phyloP scores from a whole-genome alignment of 2,329 filamentous ascomycete species.

The Stagonosporopsis tanaceti region DNA sequence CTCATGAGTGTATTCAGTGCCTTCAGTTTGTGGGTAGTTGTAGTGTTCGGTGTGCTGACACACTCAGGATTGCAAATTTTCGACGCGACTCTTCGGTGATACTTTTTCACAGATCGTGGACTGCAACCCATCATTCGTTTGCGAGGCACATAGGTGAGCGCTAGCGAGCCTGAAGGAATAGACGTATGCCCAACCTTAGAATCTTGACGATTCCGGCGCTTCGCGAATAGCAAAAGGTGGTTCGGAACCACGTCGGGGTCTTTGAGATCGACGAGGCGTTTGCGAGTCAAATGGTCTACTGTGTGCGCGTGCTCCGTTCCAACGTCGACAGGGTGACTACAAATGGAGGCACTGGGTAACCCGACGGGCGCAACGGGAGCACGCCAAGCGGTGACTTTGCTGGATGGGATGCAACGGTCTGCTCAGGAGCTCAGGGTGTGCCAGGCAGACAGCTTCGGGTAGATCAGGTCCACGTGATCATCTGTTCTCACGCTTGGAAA shows the following conservation, averaged over 20 bases:
- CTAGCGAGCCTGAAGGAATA: constrained; percentile 93
- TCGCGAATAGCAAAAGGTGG: constrained; percentile 77
- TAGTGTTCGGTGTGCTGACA: constrained; percentile 32
- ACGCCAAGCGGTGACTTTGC: constrained; percentile 82
- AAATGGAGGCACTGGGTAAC: constrained; percentile 80
- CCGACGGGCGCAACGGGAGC: constrained; percentile 78
- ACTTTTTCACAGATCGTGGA: constrained; percentile 88
- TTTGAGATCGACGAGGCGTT: constrained; percentile 97
- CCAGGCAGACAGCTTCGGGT: constrained; percentile 23
- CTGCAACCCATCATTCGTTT: constrained; percentile 95
- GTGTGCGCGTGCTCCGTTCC: constrained; percentile 70
- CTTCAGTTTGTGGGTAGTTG: neutral
- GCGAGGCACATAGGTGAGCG: constrained; percentile 88
- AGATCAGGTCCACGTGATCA: neutral
- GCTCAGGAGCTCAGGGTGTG: constrained; percentile 80
- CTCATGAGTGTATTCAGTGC: neutral
- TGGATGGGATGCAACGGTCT: constrained; percentile 72
- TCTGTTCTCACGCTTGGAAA: neutral
- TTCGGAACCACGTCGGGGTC: constrained; percentile 83
- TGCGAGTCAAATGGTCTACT: constrained; percentile 95
- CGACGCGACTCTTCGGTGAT: constrained; percentile 87
- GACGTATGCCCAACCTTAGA: constrained; percentile 79
- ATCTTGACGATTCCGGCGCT: constrained; percentile 73
- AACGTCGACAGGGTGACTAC: constrained; percentile 81
- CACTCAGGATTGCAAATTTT: constrained; percentile 81